A percentile compares a stretch with the other conserved stretches of the same genome.
phyloP scores from a whole-genome alignment of 2,329 filamentous ascomycete species.

The Didymella arachidicola region DNA sequence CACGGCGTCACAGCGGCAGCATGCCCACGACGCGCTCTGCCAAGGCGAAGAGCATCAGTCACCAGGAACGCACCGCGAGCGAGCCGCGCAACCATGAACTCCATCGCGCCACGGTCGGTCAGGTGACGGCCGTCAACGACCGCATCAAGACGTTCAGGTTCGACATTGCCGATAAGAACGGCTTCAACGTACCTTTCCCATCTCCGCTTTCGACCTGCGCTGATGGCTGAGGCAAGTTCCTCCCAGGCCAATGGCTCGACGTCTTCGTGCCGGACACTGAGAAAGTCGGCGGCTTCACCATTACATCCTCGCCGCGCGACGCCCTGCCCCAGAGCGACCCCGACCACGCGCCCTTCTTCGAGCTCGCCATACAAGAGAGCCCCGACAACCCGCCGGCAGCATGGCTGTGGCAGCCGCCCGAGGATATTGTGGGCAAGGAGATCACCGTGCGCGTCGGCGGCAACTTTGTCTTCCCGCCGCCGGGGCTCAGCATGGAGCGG shows the following conservation, averaged over 20 bases:
- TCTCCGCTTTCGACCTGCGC: conserved; percentile 36
- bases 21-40: conserved; percentile 44
- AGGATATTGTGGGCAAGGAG: conserved; percentile 64
- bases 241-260: conserved; percentile 89
- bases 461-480: conserved; percentile 80
- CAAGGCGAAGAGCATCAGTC: conserved; percentile 51
- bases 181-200: conserved; percentile 57
- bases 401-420: conserved; percentile 71
- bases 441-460: conserved; percentile 79
- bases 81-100: conserved; percentile 75
- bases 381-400: conserved; percentile 74
- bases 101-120: conserved; percentile 67
- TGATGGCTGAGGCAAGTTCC: conserved; percentile 64
- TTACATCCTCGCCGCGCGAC: conserved; percentile 75
- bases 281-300: conserved; percentile 85
- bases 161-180: conserved; percentile 59
- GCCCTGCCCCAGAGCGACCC: conserved; percentile 48
- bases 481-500: conserved; percentile 50
- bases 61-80: conserved; percentile 75
- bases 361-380: conserved; percentile 79
- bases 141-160: conserved; percentile 74
- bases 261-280: conserved; percentile 73
- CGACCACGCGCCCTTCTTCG: conserved; percentile 63
- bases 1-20: conserved; percentile 34
- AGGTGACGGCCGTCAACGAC: conserved; percentile 71